Base-by-base conservation (phyloP, 495 filamentous ascomycete genomes). In the Annulohypoxylon nitens region DNA sequence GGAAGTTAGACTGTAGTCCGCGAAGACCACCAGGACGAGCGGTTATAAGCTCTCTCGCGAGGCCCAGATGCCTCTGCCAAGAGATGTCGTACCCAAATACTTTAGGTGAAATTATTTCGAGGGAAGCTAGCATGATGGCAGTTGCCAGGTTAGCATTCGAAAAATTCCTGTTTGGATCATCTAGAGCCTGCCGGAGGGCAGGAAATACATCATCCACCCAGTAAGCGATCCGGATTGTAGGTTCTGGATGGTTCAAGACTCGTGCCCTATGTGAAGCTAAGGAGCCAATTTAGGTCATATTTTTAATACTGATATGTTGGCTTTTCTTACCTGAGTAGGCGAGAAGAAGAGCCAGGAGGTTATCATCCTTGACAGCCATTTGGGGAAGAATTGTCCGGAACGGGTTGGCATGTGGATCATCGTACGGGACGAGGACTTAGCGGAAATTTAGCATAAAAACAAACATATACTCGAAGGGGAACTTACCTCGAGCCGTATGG, bases 51-150 rank as follows among this genome's bases (percentile, higher is more conserved):
- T 90, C 88, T 4, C 93, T 88, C 0, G 93, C 93, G 30, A 92
- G 87, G 41, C 89, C 88, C 6, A 97, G 85, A 79, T 96, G 93
- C 34, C 85, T 89, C 70, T 93, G 91, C 93, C 93, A 97, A 3
- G 90, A 88, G 3, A 93, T 88, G 55, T 89, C 88, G 43, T 83
- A 80, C 11, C 83, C 85, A 72, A 97, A 95, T 1, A 92, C 91
- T 59, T 90, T 91, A 6, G 93, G 93, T 2, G 92, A 93, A 47
- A 97, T 90, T 47, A 97, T 97, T 72, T 97, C 91, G 53, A 96
- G 83, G 0, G 93, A 95, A 5, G 93, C 87, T 36, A 97, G 84
- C 92, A 97, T 93, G 63, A 97, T 94, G 2, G 93, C 92, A 0
- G 93, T 93, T 9, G 93, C 92, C 18, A 97, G 84, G 70, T 92